A percentile compares a stretch with the other conserved stretches of the same genome.
These are phyloP conservation scores for Acer negundo DNA, from an alignment of 345 rosid genomes.

Conservation along the genomic window DNA sequence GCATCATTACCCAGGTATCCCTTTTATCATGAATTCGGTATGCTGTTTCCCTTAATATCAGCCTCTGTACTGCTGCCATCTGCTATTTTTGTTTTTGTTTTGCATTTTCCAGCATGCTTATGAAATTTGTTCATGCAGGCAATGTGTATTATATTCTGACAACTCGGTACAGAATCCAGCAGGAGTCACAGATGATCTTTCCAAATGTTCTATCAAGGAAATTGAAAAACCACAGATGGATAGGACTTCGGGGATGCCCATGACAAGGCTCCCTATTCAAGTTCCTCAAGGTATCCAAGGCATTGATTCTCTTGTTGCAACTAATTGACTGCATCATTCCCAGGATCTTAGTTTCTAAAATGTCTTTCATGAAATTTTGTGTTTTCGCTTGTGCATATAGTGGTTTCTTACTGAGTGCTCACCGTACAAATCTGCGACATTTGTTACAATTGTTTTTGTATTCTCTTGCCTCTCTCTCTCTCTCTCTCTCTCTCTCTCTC, in stretches of 20 bases:
- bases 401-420: not conserved
- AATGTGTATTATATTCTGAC: slow-evolving; percentile 84
- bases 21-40: not conserved
- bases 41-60: not conserved
- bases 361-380: not conserved
- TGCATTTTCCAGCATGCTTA: slow-evolving; percentile 6
- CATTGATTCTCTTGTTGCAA: slow-evolving; percentile 2
- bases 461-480: not conserved
- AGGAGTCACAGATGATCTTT: slow-evolving; percentile 68
- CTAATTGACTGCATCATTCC: not conserved
- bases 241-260: slow-evolving; percentile 60
- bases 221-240: slow-evolving; percentile 59
- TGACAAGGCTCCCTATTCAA: slow-evolving; percentile 80
- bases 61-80: not conserved
- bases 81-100: not conserved
- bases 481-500: not conserved
- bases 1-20: slow-evolving; percentile 92
- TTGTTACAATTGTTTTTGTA: not conserved
- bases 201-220: slow-evolving; percentile 86
- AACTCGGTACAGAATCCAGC: slow-evolving; percentile 52
- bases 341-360: not conserved
- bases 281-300: slow-evolving; percentile 78
- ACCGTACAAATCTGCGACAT: not conserved
- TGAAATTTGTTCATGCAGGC: slow-evolving; percentile 45
- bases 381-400: not conserved